Evolutionary conservation across 2,329 filamentous ascomycete genomes (phyloP).

Genomic region (Orbilia javanica): DNA sequence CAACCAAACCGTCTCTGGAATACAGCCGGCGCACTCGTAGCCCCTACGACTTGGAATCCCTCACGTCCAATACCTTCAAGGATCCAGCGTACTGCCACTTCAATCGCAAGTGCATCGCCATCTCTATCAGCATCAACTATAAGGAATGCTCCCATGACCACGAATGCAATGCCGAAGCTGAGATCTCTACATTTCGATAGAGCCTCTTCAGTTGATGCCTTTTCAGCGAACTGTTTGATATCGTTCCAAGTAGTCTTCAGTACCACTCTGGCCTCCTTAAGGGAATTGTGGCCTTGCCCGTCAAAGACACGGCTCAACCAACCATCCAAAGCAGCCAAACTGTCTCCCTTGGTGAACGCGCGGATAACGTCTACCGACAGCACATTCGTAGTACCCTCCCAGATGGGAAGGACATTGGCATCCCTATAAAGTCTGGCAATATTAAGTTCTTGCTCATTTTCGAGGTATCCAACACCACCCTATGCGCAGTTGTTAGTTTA

Average conservation of each 20-base stretch:
- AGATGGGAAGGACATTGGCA: conserved; percentile 74
- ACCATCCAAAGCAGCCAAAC: conserved; percentile 60
- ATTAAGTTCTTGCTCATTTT: conserved; percentile 76
- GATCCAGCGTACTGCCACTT: conserved; percentile 62
- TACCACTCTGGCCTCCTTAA: conserved; percentile 30
- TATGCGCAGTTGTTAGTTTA: conserved; percentile 63
- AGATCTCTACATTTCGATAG: conserved; percentile 63
- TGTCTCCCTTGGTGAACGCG: conserved; percentile 65
- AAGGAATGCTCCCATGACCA: conserved; percentile 63
- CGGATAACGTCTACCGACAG: conserved; percentile 71
- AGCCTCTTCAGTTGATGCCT: conserved; percentile 63
- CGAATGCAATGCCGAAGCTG: conserved; percentile 63
- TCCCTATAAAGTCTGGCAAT: conserved; percentile 76
- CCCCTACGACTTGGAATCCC: conserved; percentile 44
- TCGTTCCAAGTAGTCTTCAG: conserved; percentile 64
- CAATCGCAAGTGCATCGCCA: conserved; percentile 62
- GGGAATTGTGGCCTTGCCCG: conserved; percentile 43
- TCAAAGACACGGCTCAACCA: conserved; percentile 60
- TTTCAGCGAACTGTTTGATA: conserved; percentile 65
- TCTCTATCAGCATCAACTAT: conserved; percentile 64
- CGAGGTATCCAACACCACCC: conserved; percentile 76
- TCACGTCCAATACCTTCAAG: conserved; percentile 58
- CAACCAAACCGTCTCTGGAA: conserved; percentile 35
- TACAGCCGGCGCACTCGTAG: conserved; percentile 25
- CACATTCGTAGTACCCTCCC: conserved; percentile 81